Evolutionary conservation across 2,329 filamentous ascomycete species (phyloP).

Genomic region (Magnaporthales sp.): DNA sequence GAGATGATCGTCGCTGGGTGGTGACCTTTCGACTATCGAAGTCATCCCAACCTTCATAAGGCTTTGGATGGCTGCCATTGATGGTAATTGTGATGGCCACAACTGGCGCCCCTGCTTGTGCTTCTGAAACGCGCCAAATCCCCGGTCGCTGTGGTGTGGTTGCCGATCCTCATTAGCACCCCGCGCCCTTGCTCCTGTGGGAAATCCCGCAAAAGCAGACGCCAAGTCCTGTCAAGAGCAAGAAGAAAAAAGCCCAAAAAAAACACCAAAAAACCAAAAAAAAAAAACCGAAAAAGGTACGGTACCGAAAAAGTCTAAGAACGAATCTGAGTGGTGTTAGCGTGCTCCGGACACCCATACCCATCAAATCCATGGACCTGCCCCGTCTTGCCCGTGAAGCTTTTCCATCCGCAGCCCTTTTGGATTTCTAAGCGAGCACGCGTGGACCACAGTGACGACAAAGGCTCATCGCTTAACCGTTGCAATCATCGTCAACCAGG

Average conservation of each 20-base stretch:
- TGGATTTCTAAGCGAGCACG: neutral
- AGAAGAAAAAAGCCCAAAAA: neutral
- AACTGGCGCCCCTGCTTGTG: neutral
- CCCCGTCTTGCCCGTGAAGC: neutral
- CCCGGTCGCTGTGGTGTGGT: neutral
- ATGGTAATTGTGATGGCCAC: neutral
- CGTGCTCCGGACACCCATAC: neutral
- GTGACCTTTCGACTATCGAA: neutral
- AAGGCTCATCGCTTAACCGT: neutral
- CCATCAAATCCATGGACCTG: neutral
- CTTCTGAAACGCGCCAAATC: conserved; percentile 1
- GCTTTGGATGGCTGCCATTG: neutral
- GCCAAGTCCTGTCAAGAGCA: neutral
- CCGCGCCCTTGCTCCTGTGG: neutral
- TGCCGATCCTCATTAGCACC: neutral
- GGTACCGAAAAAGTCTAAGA: neutral
- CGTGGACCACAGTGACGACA: neutral
- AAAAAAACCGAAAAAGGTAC: neutral
- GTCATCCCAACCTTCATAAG: neutral
- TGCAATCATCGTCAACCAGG: neutral
- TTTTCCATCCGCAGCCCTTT: neutral
- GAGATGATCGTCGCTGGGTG: neutral
- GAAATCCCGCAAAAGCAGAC: neutral
- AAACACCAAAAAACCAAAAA: too few species aligned
- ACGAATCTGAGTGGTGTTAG: neutral